phyloP scores from a whole-genome alignment of 1,139 yeast species.

The Candida sp. region DNA sequence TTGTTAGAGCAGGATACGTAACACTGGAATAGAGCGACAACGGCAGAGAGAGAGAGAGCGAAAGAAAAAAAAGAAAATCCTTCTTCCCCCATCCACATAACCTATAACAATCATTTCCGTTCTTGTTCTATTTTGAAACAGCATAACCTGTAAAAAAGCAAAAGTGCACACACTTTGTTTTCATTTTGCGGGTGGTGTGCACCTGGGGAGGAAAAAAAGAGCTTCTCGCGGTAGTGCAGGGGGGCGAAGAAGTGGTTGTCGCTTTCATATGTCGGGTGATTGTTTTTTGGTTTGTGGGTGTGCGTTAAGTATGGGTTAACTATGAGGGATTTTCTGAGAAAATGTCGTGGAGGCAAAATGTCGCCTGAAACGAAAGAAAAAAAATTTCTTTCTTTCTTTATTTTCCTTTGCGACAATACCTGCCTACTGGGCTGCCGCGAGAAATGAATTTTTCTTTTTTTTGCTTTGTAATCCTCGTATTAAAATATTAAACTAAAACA shows the following conservation, averaged over 20 bases:
- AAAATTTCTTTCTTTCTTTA: background rate
- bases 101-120: background rate
- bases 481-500: constrained; percentile 1
- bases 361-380: background rate
- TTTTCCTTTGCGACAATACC: background rate
- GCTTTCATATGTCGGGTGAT: constrained; percentile 1
- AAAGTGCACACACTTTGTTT: background rate
- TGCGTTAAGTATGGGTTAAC: background rate
- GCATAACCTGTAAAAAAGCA: constrained; percentile 1
- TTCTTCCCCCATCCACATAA: background rate
- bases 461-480: background rate
- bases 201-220: background rate
- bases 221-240: background rate
- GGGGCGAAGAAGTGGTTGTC: background rate
- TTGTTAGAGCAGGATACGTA: background rate
- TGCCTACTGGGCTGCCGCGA: background rate
- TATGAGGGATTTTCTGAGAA: constrained; percentile 4
- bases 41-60: background rate
- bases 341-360: background rate
- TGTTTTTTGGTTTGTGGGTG: background rate
- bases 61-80: background rate
- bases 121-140: constrained; percentile 1
- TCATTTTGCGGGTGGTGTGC: background rate
- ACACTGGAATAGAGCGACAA: background rate
- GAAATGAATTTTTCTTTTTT: background rate